Percentiles rank a stretch among this genome's conserved stretches.
Evolutionary conservation across 2,329 filamentous ascomycete species (phyloP).

Genomic region (Chrysoporthe puriensis): DNA sequence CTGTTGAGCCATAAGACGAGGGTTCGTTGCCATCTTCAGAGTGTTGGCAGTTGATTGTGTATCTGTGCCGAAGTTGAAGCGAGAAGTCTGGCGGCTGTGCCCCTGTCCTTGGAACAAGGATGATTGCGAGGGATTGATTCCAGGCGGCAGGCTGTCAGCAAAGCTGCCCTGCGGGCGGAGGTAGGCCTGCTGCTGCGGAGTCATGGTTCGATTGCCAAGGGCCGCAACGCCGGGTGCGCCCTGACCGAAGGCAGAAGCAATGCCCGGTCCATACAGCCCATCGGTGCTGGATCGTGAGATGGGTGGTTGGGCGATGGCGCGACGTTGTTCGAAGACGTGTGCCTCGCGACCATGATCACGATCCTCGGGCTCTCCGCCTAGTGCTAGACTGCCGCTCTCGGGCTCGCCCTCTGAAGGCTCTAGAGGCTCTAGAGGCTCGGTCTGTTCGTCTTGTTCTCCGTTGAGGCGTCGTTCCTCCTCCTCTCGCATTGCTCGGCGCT

Average conservation of each 20-base stretch:
- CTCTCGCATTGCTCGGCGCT: conserved; percentile 76
- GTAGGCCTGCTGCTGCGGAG: conserved; percentile 78
- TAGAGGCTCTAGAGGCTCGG: conserved; percentile 41
- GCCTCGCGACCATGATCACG: conserved; percentile 59
- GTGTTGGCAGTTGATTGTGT: conserved; percentile 63
- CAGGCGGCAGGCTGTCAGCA: conserved; percentile 62
- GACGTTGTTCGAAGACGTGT: conserved; percentile 59
- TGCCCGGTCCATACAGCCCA: conserved; percentile 57
- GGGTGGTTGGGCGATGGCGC: conserved; percentile 74
- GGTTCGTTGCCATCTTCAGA: conserved; percentile 78
- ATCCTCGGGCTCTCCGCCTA: conserved; percentile 93
- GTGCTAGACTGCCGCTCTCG: conserved; percentile 81
- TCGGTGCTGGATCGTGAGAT: conserved; percentile 67
- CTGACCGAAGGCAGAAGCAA: conserved; percentile 53
- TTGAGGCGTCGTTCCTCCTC: conserved; percentile 62
- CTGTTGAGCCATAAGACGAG: conserved; percentile 75
- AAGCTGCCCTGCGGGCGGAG: conserved; percentile 64
- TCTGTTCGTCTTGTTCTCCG: conserved; percentile 51
- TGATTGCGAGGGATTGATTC: conserved; percentile 55
- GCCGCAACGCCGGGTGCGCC: conserved; percentile 57
- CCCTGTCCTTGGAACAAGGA: conserved; percentile 57
- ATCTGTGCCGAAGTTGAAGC: conserved; percentile 87
- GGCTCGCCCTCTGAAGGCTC: conserved; percentile 71
- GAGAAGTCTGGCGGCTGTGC: conserved; percentile 81
- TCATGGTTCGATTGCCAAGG: conserved; percentile 73